Percentiles rank a stretch among this genome's conserved stretches.
These are phyloP conservation scores for Saturnispora ahearnii DNA, from an alignment of 805 yeast genomes.

Conservation along the genomic window DNA sequence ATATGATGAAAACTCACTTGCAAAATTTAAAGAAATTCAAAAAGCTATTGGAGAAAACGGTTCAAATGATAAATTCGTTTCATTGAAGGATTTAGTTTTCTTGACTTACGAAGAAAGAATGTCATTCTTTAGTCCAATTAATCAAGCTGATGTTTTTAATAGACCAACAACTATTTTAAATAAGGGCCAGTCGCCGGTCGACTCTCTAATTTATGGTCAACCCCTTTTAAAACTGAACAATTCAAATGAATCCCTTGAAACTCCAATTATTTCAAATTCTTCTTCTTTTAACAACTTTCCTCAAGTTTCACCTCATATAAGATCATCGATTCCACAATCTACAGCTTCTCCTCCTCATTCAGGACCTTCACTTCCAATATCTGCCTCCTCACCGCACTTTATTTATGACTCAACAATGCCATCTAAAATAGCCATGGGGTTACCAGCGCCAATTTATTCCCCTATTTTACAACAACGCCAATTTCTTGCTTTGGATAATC, in stretches of 20 bases:
- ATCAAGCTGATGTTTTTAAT: not conserved
- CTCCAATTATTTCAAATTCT: not conserved
- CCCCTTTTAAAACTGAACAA: not conserved
- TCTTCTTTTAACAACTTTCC: not conserved
- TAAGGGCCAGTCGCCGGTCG: not conserved
- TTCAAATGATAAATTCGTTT: not conserved
- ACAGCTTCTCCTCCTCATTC: not conserved
- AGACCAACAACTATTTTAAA: not conserved
- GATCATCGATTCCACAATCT: not conserved
- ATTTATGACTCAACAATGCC: not conserved
- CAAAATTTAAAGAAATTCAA: not conserved
- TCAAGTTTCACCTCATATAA: not conserved
- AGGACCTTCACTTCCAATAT: not conserved
- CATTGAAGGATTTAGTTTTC: constrained; percentile 2
- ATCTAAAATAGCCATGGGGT: not conserved
- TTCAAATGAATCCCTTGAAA: not conserved
- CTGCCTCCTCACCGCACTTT: not conserved
- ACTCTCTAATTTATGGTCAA: not conserved
- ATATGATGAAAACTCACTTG: not conserved
- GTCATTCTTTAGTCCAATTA: not conserved
- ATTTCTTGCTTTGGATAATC: not conserved
- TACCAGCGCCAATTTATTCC: not conserved
- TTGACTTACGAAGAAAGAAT: constrained; percentile 6
- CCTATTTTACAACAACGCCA: not conserved
- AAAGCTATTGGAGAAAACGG: not conserved